Evolutionary conservation across 2,329 filamentous ascomycete species (phyloP).

Genomic region (Stachybotrys chartarum): DNA sequence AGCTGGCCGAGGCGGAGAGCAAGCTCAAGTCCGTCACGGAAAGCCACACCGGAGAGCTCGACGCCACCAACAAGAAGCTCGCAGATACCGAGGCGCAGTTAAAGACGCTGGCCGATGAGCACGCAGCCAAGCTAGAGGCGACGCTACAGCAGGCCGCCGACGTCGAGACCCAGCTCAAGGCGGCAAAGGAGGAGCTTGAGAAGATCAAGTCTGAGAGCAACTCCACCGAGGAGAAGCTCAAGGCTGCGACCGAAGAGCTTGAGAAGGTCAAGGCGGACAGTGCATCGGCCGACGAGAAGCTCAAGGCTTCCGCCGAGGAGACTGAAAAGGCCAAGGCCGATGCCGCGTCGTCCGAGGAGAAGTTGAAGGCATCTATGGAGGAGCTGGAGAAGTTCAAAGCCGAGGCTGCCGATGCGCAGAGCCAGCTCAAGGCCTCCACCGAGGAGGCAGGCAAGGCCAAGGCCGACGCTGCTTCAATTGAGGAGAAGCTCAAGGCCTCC

Average conservation of each 20-base stretch:
- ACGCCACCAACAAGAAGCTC: slow-evolving; percentile 1
- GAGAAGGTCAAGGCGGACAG: slow-evolving; percentile 9
- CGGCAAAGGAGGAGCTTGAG: slow-evolving; percentile 7
- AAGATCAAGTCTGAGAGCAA: slow-evolving; percentile 8
- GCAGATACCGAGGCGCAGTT: not conserved
- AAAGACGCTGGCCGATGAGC: slow-evolving; percentile 5
- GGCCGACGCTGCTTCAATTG: not conserved
- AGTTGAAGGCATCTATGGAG: not conserved
- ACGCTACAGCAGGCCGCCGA: not conserved
- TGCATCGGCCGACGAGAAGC: slow-evolving; percentile 2
- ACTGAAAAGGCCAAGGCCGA: not conserved
- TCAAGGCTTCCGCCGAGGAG: not conserved
- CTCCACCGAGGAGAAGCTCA: slow-evolving; percentile 5
- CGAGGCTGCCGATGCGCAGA: slow-evolving; percentile 1
- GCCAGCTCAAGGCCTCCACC: not conserved
- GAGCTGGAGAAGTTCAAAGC: not conserved
- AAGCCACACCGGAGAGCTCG: not conserved
- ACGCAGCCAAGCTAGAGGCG: slow-evolving; percentile 2
- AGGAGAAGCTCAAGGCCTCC: not conserved
- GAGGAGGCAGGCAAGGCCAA: not conserved
- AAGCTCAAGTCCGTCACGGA: slow-evolving; percentile 6
- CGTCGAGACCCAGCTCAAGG: slow-evolving; percentile 1
- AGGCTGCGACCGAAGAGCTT: slow-evolving; percentile 7
- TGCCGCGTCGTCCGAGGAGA: not conserved
- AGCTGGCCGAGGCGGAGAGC: slow-evolving; percentile 9